Evolutionary conservation across 768 basidiomycete genomes (phyloP).

Genomic region (Amanita rimosa): DNA sequence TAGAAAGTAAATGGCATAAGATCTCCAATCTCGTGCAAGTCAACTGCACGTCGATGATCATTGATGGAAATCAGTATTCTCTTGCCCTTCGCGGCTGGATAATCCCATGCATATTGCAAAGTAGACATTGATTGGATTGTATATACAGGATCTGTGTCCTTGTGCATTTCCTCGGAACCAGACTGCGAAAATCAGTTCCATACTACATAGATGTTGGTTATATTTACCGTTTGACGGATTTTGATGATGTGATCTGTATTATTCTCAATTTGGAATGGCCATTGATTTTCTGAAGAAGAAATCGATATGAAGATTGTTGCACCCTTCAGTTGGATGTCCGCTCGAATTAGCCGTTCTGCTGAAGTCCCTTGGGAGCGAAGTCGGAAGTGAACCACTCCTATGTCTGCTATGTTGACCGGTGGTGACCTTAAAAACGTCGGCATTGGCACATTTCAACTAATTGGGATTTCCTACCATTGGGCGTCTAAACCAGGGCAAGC

Average conservation of each 20-base stretch:
- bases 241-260: conserved; percentile 61
- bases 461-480: conserved; percentile 46
- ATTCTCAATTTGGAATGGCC: conserved; percentile 91
- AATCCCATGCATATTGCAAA: conserved; percentile 85
- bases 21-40: conserved; percentile 94
- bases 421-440: conserved; percentile 56
- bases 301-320: conserved; percentile 86
- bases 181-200: conserved; percentile 22
- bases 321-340: conserved; percentile 74
- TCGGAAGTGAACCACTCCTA: conserved; percentile 74
- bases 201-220: conserved; percentile 8
- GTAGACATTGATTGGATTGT: conserved; percentile 42
- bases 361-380: conserved; percentile 29
- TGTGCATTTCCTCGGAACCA: conserved; percentile 27
- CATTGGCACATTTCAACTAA: neutral
- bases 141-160: conserved; percentile 35
- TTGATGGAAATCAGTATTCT: conserved; percentile 58
- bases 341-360: conserved; percentile 47
- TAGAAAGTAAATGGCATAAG: conserved; percentile 82
- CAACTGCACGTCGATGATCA: conserved; percentile 53
- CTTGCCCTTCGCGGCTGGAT: conserved; percentile 76
- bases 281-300: conserved; percentile 50
- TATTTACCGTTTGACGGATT: conserved; percentile 62
- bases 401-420: conserved; percentile 85
- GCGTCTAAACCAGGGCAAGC: conserved; percentile 81